A percentile compares a stretch with the other conserved stretches of the same genome.
These are phyloP conservation scores for Chalciporus chontae DNA, from an alignment of 768 basidiomycete genomes.

Conservation along the genomic window DNA sequence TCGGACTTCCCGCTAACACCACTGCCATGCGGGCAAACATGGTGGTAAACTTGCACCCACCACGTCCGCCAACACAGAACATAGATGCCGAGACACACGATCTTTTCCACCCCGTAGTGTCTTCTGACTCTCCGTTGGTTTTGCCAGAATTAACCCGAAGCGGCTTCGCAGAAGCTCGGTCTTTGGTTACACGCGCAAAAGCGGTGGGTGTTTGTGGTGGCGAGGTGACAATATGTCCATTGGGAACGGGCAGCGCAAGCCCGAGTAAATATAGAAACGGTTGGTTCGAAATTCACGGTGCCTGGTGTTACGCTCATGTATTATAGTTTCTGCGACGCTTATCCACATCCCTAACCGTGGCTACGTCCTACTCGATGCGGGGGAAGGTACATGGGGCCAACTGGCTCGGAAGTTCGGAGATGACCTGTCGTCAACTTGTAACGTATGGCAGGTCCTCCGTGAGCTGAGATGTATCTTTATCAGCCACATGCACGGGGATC, in stretches of 20 bases:
- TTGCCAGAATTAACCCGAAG: conserved; percentile 31
- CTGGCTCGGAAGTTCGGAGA: conserved; percentile 72
- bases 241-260: conserved; percentile 87
- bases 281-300: conserved; percentile 28
- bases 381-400: conserved; percentile 94
- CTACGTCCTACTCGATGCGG: conserved; percentile 79
- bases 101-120: conserved; percentile 28
- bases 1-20: conserved; percentile 48
- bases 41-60: conserved; percentile 45
- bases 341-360: conserved; percentile 71
- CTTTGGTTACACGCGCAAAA: background rate
- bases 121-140: conserved; percentile 9
- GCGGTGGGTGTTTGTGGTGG: conserved; percentile 41
- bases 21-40: conserved; percentile 41
- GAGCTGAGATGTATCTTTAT: conserved; percentile 78
- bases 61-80: conserved; percentile 37
- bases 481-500: conserved; percentile 90
- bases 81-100: conserved; percentile 25
- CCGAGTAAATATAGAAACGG: conserved; percentile 89
- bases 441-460: conserved; percentile 59
- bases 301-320: background rate
- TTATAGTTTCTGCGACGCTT: conserved; percentile 69
- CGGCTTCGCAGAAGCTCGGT: conserved; percentile 39
- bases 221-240: conserved; percentile 65
- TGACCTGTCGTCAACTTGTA: conserved; percentile 30